Percentiles rank a stretch among this genome's conserved stretches.
phyloP scores from a whole-genome alignment of 768 basidiomycete species.

The Kwoniella mangroviensis region DNA sequence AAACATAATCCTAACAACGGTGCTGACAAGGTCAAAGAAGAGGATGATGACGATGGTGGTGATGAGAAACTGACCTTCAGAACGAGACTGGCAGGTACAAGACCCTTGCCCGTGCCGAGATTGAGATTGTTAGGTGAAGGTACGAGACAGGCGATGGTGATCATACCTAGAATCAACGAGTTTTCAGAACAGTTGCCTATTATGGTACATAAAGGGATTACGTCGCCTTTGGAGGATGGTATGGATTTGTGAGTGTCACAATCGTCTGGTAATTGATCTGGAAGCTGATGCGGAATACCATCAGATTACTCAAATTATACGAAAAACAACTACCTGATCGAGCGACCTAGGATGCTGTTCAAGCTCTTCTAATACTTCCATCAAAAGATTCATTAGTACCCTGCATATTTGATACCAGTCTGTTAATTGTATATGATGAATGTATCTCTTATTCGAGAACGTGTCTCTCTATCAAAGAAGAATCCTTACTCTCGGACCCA shows the following conservation, averaged over 20 bases:
- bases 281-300: conserved; percentile 15
- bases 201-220: conserved; percentile 51
- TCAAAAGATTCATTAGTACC: background rate
- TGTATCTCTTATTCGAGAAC: background rate
- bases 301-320: conserved; percentile 48
- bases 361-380: background rate
- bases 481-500: background rate
- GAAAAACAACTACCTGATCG: conserved; percentile 50
- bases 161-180: conserved; percentile 40
- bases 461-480: background rate
- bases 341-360: background rate
- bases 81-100: conserved; percentile 19
- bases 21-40: background rate
- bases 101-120: conserved; percentile 34
- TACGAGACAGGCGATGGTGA: conserved; percentile 40
- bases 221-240: conserved; percentile 47
- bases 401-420: conserved; percentile 5
- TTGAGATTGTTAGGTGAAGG: conserved; percentile 46
- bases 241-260: conserved; percentile 55
- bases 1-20: background rate
- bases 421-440: background rate
- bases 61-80: conserved; percentile 11
- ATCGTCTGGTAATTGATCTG: background rate
- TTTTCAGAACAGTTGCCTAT: conserved; percentile 37
- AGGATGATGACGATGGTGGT: background rate